Percentiles rank a stretch among this genome's conserved stretches.
Evolutionary conservation across 768 basidiomycete genomes (phyloP).

Genomic region (Boletus fagicola): DNA sequence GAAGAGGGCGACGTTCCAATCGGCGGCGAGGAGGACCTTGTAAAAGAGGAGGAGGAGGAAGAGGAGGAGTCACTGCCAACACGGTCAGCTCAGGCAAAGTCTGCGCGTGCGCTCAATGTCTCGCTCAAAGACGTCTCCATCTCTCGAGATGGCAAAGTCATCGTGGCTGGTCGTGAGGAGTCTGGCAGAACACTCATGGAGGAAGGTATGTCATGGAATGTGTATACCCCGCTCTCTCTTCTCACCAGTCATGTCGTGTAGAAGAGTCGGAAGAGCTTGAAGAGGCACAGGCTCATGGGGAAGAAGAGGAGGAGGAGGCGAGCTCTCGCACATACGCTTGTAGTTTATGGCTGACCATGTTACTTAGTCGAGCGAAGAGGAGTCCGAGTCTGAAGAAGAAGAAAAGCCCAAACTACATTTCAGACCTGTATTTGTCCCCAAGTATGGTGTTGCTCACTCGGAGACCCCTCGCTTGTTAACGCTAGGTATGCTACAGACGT

Average conservation of each 20-base stretch:
- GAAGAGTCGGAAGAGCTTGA: slow-evolving; percentile 40
- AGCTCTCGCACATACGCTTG: slow-evolving; percentile 15
- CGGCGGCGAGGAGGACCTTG: slow-evolving; percentile 54
- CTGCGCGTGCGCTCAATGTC: slow-evolving; percentile 63
- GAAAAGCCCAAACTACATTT: slow-evolving; percentile 74
- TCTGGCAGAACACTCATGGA: slow-evolving; percentile 71
- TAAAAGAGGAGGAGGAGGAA: slow-evolving; percentile 45
- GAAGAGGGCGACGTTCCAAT: slow-evolving; percentile 60
- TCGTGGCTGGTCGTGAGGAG: slow-evolving; percentile 75
- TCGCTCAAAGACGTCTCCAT: slow-evolving; percentile 78
- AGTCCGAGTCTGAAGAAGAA: slow-evolving; percentile 72
- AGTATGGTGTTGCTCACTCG: slow-evolving; percentile 50
- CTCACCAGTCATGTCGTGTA: slow-evolving; percentile 7
- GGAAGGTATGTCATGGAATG: slow-evolving; percentile 38
- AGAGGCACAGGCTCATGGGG: slow-evolving; percentile 42
- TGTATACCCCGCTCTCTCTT: slow-evolving; percentile 8
- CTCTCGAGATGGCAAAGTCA: slow-evolving; percentile 76
- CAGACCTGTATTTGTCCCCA: slow-evolving; percentile 92
- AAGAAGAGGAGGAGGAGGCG: slow-evolving; percentile 40
- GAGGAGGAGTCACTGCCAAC: slow-evolving; percentile 46
- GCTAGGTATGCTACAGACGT: slow-evolving; percentile 46
- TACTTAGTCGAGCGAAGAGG: slow-evolving; percentile 81
- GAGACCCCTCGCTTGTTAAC: slow-evolving; percentile 1
- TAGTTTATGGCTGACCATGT: slow-evolving; percentile 18
- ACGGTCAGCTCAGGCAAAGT: slow-evolving; percentile 33